Base-by-base conservation (phyloP, 139 green algal genomes). In the Marvania coccoides region DNA sequence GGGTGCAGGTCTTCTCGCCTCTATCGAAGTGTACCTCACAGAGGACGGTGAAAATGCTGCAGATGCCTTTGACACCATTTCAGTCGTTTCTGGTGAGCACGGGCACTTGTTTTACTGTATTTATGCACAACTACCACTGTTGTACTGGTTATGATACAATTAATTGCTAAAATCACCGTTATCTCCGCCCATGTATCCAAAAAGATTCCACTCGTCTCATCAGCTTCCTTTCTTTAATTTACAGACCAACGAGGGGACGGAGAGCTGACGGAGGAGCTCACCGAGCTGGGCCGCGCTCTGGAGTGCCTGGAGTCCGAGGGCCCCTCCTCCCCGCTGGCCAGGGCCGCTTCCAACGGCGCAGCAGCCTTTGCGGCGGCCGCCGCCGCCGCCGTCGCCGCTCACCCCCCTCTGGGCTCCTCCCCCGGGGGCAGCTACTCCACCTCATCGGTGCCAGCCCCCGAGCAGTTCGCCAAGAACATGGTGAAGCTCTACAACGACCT, bases 401-500 rank as follows among this genome's bases (percentile, higher is more conserved):
- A 45, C 35, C 61, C 33, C 37, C 9, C 54, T 14, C 47, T 58
- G 28, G 24, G 26, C 48, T 5, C 28, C 23, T 3, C 26, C 29
- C 23, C 6, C 39, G 26, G 30, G 24, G 13, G 34, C 28, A 5
- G n/a, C 33, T 47, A 9, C 29, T 34, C 9, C 30, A 0, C 33
- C 35, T 39, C 45, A 8, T 35, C 31, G 19, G 19, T 51, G 19
- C 36, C 14, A 23, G 5, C 5, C 12, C 0, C n/a, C 28, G 58
- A 51, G 61, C 53, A 26, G 19, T 73, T 47, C 28, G 38, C 51
- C 23, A 28, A 47, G 36, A 59, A 73, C 38, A 65, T 78, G 56
- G 71, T 71, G 28, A 78, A 74, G 34, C 58, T 78, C 45, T 78
- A 78, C 65, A 78, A 73, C 58, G 65, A 70, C 30, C 46, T 78